Evolutionary conservation across 78 protist species (phyloP).

Genomic region (Planoprotostelium fungivorum): DNA sequence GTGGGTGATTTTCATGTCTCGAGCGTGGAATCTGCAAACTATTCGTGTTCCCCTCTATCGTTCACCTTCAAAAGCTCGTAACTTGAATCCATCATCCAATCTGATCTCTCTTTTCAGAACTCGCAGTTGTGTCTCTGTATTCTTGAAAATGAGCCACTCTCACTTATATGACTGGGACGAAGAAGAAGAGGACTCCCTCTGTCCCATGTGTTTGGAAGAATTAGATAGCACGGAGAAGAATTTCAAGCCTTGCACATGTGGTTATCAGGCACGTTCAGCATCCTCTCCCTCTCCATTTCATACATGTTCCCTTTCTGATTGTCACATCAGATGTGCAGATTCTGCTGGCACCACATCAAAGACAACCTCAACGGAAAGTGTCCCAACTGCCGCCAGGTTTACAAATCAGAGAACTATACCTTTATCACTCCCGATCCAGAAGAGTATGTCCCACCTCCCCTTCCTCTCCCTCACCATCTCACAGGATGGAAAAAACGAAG

Average conservation of each 20-base stretch:
- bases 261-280: constrained; percentile 65
- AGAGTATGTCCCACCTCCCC: not conserved
- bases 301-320: not conserved
- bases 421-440: constrained; percentile 40
- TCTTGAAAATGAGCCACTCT: not conserved
- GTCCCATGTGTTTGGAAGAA: constrained; percentile 80
- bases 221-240: constrained; percentile 53
- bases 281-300: not conserved
- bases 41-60: too few species aligned
- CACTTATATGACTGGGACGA: not conserved
- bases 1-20: too few species aligned
- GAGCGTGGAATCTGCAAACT: too few species aligned
- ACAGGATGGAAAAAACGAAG: constrained; percentile 20
- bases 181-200: constrained; percentile 57
- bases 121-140: not conserved
- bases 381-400: constrained; percentile 85
- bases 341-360: constrained; percentile 83
- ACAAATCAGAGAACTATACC: constrained; percentile 46
- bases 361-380: constrained; percentile 77
- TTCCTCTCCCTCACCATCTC: not conserved
- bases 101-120: too few species aligned
- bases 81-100: too few species aligned
- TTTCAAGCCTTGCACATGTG: constrained; percentile 82
- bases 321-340: constrained; percentile 74
- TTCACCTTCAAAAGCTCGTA: too few species aligned